Base-by-base conservation (phyloP, 371 early-diverging fungal genomes). In the Rhizomucor pusillus region DNA sequence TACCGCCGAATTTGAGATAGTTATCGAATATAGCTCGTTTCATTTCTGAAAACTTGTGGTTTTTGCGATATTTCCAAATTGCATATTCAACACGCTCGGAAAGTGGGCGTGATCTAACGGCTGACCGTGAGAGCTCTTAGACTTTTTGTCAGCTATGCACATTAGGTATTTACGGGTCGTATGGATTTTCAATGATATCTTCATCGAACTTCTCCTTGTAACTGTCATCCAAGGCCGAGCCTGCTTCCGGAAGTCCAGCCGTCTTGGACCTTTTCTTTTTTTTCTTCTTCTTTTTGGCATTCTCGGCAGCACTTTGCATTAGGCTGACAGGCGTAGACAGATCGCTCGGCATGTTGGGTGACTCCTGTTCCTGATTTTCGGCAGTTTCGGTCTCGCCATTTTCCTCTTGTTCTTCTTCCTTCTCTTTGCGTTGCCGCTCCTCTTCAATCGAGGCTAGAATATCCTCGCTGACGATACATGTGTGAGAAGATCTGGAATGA, bases 1-100 rank as follows among this genome's bases (percentile, higher is more conserved):
- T 80, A 7, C 84, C 80, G 24, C 84, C 84, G 54, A 77, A 84
- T 11, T 57, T 56, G n/a, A 84, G 69, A 34, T 84, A 84, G 43
- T 63, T 58, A 22, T 79, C 75, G 58, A 84, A 65, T 22, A 84
- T 70, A 35, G 57, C 57, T 0, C 54, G 57, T 20, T 67, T 74
- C 25, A 56, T 60, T 6, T 66, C 63, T 6, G 63, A 57, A 50
- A 84, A 80, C 47, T 65, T 69, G 40, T 81, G 82, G 41, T 80
- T 84, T 50, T 75, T 77, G 43, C 77, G 73, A 54, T 80, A 84
- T 20, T 73, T 77, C 53, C 73, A 72, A 33, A 84, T 71, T 0
- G 84, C 84, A 50, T 78, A 71, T 54, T 80, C 84, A 9, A 84
- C 73, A 35, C 84, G 70, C 35, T 79, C 76, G 0, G 75, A 60